A percentile compares a stretch with the other conserved stretches of the same genome.
These are phyloP conservation scores for Antarctomyces pellizariae DNA, from an alignment of 495 filamentous ascomycete genomes.

Conservation along the genomic window DNA sequence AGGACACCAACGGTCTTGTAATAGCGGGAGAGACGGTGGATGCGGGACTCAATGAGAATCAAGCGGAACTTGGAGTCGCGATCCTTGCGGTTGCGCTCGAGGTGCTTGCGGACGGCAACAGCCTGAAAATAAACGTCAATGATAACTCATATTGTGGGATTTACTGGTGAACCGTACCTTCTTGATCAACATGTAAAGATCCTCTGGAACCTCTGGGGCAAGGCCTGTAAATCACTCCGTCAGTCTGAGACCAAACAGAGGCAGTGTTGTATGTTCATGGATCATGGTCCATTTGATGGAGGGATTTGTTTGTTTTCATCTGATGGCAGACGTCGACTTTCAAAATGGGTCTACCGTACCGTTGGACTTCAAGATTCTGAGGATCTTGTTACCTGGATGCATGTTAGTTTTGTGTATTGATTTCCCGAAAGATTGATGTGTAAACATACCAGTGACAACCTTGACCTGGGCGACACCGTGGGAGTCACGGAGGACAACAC, in stretches of 20 bases:
- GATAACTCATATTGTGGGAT: slow-evolving; percentile 1
- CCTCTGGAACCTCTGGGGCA: slow-evolving; percentile 91
- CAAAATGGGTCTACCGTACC: slow-evolving; percentile 36
- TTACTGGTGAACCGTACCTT: slow-evolving; percentile 66
- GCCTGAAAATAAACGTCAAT: slow-evolving; percentile 27
- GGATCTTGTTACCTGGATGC: slow-evolving; percentile 83
- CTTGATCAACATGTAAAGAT: slow-evolving; percentile 98
- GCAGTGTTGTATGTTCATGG: slow-evolving; percentile 18
- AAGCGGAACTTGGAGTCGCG: slow-evolving; percentile 99
- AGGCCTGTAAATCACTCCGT: slow-evolving; percentile 33
- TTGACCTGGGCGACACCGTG: slow-evolving; percentile 95
- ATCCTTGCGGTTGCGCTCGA: slow-evolving; percentile 99
- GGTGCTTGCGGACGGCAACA: slow-evolving; percentile 98
- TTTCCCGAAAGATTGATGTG: neutral
- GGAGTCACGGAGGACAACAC: slow-evolving; percentile 89
- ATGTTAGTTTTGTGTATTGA: neutral
- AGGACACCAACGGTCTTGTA: slow-evolving; percentile 99
- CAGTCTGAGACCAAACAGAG: slow-evolving; percentile 75
- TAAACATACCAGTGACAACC: slow-evolving; percentile 72
- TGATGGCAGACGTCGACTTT: slow-evolving; percentile 1
- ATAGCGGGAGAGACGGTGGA: slow-evolving; percentile 89
- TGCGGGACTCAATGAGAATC: slow-evolving; percentile 98
- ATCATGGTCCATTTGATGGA: neutral
- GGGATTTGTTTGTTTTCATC: slow-evolving; percentile 1
- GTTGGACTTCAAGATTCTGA: slow-evolving; percentile 86